These are phyloP conservation scores for Uromyces viciae-fabae DNA, from an alignment of 1,284 basidiomycete species.

Conservation along the genomic window DNA sequence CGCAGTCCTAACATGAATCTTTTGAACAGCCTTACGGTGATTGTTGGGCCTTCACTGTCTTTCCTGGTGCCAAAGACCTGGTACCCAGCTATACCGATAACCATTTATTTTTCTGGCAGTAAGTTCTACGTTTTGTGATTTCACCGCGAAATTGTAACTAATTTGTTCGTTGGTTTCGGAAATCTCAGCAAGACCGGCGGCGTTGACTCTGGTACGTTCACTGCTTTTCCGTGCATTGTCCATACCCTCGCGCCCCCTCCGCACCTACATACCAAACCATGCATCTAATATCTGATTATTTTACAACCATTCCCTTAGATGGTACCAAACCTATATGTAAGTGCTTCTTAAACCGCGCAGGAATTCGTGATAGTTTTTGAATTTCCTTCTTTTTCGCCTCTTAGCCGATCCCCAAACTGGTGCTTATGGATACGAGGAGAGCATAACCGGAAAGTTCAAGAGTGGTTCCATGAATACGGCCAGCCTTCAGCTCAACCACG, in stretches of 20 bases:
- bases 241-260: no score
- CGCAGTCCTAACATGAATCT: background rate
- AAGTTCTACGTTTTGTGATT: no score
- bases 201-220: no score
- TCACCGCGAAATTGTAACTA: no score
- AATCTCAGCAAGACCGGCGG: background rate
- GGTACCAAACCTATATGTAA: background rate
- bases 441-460: background rate
- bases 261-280: no score
- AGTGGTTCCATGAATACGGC: background rate
- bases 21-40: conserved; percentile 8
- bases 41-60: background rate
- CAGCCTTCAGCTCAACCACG: background rate
- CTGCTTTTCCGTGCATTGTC: no score
- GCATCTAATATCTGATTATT: no score
- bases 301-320: no score
- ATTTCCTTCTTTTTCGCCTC: background rate
- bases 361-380: no score
- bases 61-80: background rate
- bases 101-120: conserved; percentile 23
- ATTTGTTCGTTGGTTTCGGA: no score
- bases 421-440: conserved; percentile 9
- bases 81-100: background rate
- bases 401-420: conserved; percentile 21
- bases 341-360: no score